Evolutionary conservation across 768 basidiomycete species (phyloP), one percentile per base, ranked within the genome.

Genomic region (Dictyophora rubrovolvata): DNA sequence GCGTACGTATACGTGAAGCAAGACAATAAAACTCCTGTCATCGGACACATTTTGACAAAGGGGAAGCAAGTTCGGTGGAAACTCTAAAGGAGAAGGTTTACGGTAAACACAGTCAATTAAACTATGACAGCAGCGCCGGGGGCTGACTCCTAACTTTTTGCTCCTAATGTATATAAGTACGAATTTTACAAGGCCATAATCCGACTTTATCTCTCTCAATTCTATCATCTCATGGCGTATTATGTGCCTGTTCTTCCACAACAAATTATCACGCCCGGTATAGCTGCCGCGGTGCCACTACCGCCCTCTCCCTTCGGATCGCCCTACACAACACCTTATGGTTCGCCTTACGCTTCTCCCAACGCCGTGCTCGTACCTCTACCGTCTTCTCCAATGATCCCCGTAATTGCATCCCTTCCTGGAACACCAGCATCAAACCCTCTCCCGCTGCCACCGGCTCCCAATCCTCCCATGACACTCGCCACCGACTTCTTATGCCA

Each of bases 261-360:
- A 2, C 42, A 2, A 42, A 12, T 42, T 42, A n/a, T 42, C 2
- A 42, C 42, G 10, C 4, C 42, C 2, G 28, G 28, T 28, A 14
- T 42, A n/a, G 42, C 42, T n/a, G 42, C 50, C 20, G 50, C 50
- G 3, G 14, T 51, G 8, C 50, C 50, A 14, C 18, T 51, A 51
- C 50, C 50, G 21, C 42, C 28, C 20, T 59, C 56, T 21, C 56
- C 56, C 11, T 50, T 12, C 48, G 56, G 56, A 4, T 58, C 57
- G 23, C 57, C 57, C 12, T 59, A 51, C 35, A 48, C 33, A 23
- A 4, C 16, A 14, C 50, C 50, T 22, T 34, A 5, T 16, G 50
- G 4, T 10, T 16, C 16, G 11, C 53, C 53, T 11, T 36, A 4
- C 14, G 18, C 11, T 18, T 23, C 35, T 54, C 53, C 53, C 23